Evolutionary conservation across 2,329 filamentous ascomycete genomes (phyloP).

Genomic region (Apiospora sp.): DNA sequence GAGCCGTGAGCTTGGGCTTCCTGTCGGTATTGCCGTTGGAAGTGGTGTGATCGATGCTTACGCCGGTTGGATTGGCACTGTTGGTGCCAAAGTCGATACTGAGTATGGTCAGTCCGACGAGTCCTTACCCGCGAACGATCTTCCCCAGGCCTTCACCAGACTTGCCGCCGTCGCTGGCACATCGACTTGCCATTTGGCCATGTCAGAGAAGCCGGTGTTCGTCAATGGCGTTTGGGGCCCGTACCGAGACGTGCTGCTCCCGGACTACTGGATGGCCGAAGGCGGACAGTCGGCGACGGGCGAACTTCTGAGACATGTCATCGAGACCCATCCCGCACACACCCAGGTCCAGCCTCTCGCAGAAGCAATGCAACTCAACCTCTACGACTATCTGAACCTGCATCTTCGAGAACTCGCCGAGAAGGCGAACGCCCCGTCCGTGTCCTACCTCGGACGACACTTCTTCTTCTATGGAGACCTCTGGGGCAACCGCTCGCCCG

Average conservation of each 20-base stretch:
- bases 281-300: constrained; percentile 96
- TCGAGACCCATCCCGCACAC: constrained; percentile 94
- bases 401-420: constrained; percentile 77
- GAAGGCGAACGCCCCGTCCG: constrained; percentile 73
- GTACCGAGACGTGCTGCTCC: constrained; percentile 91
- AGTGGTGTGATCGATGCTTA: constrained; percentile 98
- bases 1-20: constrained; percentile 82
- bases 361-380: constrained; percentile 83
- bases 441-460: constrained; percentile 88
- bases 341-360: constrained; percentile 80
- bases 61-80: constrained; percentile 97
- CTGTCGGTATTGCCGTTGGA: constrained; percentile 87
- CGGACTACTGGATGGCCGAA: constrained; percentile 95
- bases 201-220: constrained; percentile 93
- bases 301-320: constrained; percentile 90
- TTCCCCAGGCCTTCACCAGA: constrained; percentile 91
- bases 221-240: constrained; percentile 97
- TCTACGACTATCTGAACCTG: constrained; percentile 94
- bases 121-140: constrained; percentile 77
- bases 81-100: constrained; percentile 93
- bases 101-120: constrained; percentile 72
- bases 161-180: constrained; percentile 95
- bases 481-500: constrained; percentile 93
- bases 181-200: constrained; percentile 95
- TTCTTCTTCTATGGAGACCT: constrained; percentile 99